Evolutionary conservation across 352 stramenopile species (phyloP).

Genomic region (Aphanomyces euteiches): DNA sequence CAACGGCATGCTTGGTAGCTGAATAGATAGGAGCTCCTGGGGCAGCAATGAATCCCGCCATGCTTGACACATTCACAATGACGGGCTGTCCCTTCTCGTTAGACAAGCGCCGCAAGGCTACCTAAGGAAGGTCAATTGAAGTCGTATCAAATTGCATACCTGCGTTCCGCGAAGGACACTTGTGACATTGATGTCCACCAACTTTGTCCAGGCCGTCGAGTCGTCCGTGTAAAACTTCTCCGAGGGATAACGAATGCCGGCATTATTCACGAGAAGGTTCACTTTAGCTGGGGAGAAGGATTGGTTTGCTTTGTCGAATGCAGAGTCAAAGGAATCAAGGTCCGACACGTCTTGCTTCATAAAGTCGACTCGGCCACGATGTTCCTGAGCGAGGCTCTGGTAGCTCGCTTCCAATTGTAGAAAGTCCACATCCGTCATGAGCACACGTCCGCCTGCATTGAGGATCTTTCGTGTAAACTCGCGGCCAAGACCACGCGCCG

Average conservation of each 20-base stretch:
- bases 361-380: constrained; percentile 54
- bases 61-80: constrained; percentile 65
- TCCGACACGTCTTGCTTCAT: constrained; percentile 70
- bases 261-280: constrained; percentile 80
- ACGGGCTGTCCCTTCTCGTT: constrained; percentile 31
- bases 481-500: constrained; percentile 56
- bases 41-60: constrained; percentile 51
- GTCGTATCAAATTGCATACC: constrained; percentile 54
- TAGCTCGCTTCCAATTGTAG: constrained; percentile 52
- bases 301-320: constrained; percentile 54
- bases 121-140: constrained; percentile 36
- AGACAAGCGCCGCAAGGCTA: constrained; percentile 4
- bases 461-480: constrained; percentile 64
- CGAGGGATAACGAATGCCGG: constrained; percentile 57
- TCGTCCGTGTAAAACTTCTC: constrained; percentile 34
- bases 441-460: constrained; percentile 45
- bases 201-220: constrained; percentile 49
- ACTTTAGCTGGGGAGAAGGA: constrained; percentile 53
- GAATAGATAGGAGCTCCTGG: constrained; percentile 65
- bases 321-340: constrained; percentile 50
- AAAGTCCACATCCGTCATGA: constrained; percentile 76
- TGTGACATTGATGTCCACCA: constrained; percentile 67
- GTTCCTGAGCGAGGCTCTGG: constrained; percentile 55
- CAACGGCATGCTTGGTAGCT: constrained; percentile 68
- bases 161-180: constrained; percentile 67